phyloP scores from a whole-genome alignment of 1,139 yeast species.

The Schwanniomyces etchellsii region DNA sequence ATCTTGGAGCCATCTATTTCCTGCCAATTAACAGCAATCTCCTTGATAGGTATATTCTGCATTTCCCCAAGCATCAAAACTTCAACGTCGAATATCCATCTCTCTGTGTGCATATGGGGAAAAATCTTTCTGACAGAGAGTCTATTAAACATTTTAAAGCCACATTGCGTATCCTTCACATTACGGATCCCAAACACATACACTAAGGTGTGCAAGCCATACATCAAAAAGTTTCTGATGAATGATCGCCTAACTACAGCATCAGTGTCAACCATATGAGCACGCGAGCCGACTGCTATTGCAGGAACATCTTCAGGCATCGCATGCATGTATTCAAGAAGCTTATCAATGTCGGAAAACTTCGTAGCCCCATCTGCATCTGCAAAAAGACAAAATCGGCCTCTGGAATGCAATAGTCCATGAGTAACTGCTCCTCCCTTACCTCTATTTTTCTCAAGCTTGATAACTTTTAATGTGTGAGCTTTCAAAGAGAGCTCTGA shows the following conservation, averaged over 20 bases:
- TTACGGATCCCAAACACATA: slow-evolving; percentile 83
- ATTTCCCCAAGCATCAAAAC: slow-evolving; percentile 73
- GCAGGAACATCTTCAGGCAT: slow-evolving; percentile 34
- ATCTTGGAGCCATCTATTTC: slow-evolving; percentile 94
- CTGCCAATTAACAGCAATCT: slow-evolving; percentile 92
- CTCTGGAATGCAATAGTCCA: slow-evolving; percentile 75
- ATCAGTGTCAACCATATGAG: slow-evolving; percentile 94
- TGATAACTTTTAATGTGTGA: slow-evolving; percentile 63
- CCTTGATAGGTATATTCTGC: slow-evolving; percentile 61
- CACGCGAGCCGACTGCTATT: slow-evolving; percentile 87
- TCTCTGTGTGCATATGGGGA: slow-evolving; percentile 92
- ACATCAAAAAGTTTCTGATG: slow-evolving; percentile 86
- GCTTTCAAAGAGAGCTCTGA: slow-evolving; percentile 42
- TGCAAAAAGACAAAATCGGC: slow-evolving; percentile 75
- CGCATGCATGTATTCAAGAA: slow-evolving; percentile 37
- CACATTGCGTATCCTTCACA: slow-evolving; percentile 93
- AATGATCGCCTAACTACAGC: slow-evolving; percentile 92
- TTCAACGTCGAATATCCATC: slow-evolving; percentile 98
- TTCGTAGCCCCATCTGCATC: slow-evolving; percentile 97
- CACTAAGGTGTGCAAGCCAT: slow-evolving; percentile 82
- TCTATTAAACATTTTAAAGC: slow-evolving; percentile 84
- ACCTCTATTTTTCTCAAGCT: slow-evolving; percentile 72
- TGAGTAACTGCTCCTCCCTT: slow-evolving; percentile 98
- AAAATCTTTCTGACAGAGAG: slow-evolving; percentile 61
- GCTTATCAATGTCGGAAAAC: slow-evolving; percentile 61